Conservation (phyloP, 1,139 yeast species). For the Pichia sp. region DNA sequence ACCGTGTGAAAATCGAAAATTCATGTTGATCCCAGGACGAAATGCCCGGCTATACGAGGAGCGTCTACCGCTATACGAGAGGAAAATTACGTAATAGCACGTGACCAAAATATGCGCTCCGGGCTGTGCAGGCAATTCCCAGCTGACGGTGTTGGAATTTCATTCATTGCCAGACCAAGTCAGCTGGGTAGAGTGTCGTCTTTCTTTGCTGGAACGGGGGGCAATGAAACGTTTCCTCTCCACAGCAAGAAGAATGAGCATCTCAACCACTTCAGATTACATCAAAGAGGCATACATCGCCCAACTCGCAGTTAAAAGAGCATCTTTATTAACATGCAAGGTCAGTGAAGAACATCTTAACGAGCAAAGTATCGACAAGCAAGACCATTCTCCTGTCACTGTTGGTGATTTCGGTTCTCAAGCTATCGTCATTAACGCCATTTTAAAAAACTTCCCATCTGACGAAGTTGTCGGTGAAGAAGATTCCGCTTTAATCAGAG, state of each 20-base stretch:
- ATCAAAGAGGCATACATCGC: slow-evolving; percentile 71
- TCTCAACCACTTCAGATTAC: slow-evolving; percentile 15
- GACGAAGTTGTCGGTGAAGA: slow-evolving; percentile 97
- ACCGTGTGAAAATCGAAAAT: too few species aligned
- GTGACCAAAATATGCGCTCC: too few species aligned
- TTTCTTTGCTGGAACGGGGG: too few species aligned
- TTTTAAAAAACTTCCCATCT: slow-evolving; percentile 71
- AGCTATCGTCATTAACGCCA: slow-evolving; percentile 84
- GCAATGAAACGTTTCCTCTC: too few species aligned
- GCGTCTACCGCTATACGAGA: too few species aligned
- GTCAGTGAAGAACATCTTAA: slow-evolving; percentile 64
- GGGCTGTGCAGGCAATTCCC: too few species aligned
- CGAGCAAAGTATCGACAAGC: slow-evolving; percentile 68
- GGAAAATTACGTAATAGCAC: not conserved
- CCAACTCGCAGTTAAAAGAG: slow-evolving; percentile 86
- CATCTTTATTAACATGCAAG: slow-evolving; percentile 71
- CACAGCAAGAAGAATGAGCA: slow-evolving; percentile 1
- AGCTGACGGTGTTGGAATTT: too few species aligned
- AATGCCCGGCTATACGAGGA: too few species aligned
- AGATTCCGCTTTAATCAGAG: slow-evolving; percentile 64
- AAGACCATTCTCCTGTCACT: slow-evolving; percentile 93
- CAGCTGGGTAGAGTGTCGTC: too few species aligned
- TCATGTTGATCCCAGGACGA: too few species aligned
- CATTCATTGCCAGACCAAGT: too few species aligned
- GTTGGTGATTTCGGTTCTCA: slow-evolving; percentile 97